phyloP scores from a whole-genome alignment of 495 filamentous ascomycete genomes.

The Neurospora terricola region DNA sequence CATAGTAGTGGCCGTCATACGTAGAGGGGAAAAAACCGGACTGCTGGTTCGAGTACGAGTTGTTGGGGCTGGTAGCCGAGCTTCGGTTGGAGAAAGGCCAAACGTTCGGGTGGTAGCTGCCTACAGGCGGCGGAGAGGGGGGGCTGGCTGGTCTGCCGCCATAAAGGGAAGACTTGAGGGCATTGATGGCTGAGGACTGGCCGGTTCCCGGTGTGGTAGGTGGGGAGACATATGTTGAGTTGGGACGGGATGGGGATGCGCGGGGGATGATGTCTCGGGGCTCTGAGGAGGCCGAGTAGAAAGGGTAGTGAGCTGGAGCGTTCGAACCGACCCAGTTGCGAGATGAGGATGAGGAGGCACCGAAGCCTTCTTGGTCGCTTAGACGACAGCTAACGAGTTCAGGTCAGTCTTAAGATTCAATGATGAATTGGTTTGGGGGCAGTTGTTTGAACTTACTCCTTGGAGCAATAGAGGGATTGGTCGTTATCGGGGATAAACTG shows the following conservation, averaged over 20 bases:
- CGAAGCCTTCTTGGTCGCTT: conserved; percentile 27
- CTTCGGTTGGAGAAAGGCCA: conserved; percentile 37
- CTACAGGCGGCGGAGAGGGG: conserved; percentile 24
- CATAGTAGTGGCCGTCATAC: conserved; percentile 33
- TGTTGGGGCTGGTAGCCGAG: conserved; percentile 34
- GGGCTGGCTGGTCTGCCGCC: conserved; percentile 31
- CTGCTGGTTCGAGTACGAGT: conserved; percentile 30
- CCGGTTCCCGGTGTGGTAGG: conserved; percentile 28
- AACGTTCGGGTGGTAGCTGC: conserved; percentile 22
- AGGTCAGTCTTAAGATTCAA: conserved; percentile 9
- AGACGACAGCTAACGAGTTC: conserved; percentile 31
- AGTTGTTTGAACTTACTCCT: conserved; percentile 27
- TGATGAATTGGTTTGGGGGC: background rate
- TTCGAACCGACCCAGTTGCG: conserved; percentile 16
- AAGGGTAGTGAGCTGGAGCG: conserved; percentile 22
- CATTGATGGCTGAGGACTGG: conserved; percentile 31
- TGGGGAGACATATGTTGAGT: conserved; percentile 29
- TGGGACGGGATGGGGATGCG: conserved; percentile 39
- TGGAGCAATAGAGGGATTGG: conserved; percentile 38
- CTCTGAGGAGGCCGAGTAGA: conserved; percentile 29
- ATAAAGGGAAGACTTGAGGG: conserved; percentile 32
- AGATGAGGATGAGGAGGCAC: conserved; percentile 17
- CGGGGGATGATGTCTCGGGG: conserved; percentile 42
- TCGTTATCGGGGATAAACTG: conserved; percentile 37
- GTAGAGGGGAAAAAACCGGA: conserved; percentile 33